A percentile compares a stretch with the other conserved stretches of the same genome.
These are phyloP conservation scores for Aphanoascus verrucosus DNA, from an alignment of 2,329 filamentous ascomycete species.

Conservation along the genomic window DNA sequence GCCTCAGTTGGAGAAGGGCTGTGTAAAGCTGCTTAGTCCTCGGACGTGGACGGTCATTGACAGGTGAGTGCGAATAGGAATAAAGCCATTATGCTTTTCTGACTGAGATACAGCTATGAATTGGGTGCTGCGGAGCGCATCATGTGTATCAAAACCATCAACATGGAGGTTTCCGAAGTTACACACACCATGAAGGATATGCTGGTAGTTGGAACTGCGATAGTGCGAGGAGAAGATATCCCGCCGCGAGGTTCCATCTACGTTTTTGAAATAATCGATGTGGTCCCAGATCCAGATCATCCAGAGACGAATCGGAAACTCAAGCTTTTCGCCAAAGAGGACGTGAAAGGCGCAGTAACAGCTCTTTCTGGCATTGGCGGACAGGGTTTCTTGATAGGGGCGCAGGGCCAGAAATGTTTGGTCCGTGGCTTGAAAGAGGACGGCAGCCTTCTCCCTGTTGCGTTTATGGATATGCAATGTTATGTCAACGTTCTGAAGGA, in stretches of 20 bases:
- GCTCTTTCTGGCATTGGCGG: conserved; percentile 73
- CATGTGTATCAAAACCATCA: conserved; percentile 70
- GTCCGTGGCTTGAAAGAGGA: conserved; percentile 93
- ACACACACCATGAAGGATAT: conserved; percentile 78
- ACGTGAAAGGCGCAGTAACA: conserved; percentile 85
- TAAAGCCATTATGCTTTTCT: background rate
- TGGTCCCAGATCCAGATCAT: conserved; percentile 76
- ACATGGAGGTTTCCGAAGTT: conserved; percentile 80
- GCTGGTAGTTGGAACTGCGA: conserved; percentile 72
- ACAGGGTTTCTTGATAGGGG: conserved; percentile 77
- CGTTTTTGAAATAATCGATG: conserved; percentile 81
- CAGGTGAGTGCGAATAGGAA: conserved; percentile 30
- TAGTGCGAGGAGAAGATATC: conserved; percentile 82
- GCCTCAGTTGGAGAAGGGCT: conserved; percentile 60
- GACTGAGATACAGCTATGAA: conserved; percentile 9
- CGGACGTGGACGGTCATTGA: conserved; percentile 70
- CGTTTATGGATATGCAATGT: conserved; percentile 95
- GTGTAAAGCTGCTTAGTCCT: conserved; percentile 68
- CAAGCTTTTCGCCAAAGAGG: conserved; percentile 78
- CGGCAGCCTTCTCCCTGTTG: conserved; percentile 79
- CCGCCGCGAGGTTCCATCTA: conserved; percentile 75
- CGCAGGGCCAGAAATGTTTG: conserved; percentile 96
- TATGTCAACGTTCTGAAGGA: conserved; percentile 81
- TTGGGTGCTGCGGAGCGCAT: conserved; percentile 56
- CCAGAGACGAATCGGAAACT: conserved; percentile 79